Percentiles rank a stretch among this genome's conserved stretches.
Evolutionary conservation across 768 basidiomycete species (phyloP).

Genomic region (Xerocomellus dryophilus): DNA sequence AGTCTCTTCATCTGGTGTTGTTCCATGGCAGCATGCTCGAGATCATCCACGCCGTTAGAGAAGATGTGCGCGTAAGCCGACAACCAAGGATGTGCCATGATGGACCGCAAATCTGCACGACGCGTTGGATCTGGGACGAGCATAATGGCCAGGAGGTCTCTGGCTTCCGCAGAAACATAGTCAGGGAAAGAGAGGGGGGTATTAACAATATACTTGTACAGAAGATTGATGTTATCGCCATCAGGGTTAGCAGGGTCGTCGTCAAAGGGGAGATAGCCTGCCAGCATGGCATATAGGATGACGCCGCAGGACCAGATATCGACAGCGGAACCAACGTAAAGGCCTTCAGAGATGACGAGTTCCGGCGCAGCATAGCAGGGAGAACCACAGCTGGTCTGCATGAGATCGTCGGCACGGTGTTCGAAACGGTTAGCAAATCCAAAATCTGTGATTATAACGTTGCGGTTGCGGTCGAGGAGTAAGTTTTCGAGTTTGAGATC

Average conservation of each 20-base stretch:
- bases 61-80: conserved; percentile 49
- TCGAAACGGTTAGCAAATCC: conserved; percentile 98
- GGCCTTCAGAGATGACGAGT: conserved; percentile 93
- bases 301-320: conserved; percentile 98
- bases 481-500: conserved; percentile 99
- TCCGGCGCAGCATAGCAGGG: conserved; percentile 99
- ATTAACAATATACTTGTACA: conserved; percentile 98
- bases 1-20: conserved; percentile 81
- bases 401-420: conserved; percentile 87
- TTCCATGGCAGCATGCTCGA: conserved; percentile 78
- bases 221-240: conserved; percentile 97
- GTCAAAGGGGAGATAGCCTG: conserved; percentile 97
- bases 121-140: conserved; percentile 87
- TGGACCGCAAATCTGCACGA: conserved; percentile 68
- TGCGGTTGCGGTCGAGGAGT: conserved; percentile 92
- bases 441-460: conserved; percentile 99
- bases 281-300: conserved; percentile 95
- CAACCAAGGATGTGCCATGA: conserved; percentile 92
- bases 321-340: conserved; percentile 95
- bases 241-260: conserved; percentile 98
- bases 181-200: conserved; percentile 97
- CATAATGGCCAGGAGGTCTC: conserved; percentile 85
- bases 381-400: conserved; percentile 97
- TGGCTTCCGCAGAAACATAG: conserved; percentile 80
- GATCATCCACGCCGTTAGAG: conserved; percentile 66